phyloP scores from a whole-genome alignment of 345 rosid genomes.

The Moringa oleifera region DNA sequence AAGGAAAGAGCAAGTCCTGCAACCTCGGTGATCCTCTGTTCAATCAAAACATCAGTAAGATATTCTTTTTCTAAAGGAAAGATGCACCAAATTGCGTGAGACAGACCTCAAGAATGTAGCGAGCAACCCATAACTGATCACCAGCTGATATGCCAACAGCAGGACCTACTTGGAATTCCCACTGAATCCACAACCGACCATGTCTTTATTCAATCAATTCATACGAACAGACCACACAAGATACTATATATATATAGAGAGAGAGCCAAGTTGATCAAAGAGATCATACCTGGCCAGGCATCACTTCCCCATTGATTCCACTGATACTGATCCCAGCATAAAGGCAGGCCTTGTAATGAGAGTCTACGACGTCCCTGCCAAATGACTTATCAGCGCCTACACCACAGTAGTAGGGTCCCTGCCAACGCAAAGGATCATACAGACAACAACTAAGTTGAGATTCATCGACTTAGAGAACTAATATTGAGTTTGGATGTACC shows the following conservation, averaged over 20 bases:
- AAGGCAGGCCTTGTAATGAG: conserved; percentile 87
- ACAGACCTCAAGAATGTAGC: conserved; percentile 76
- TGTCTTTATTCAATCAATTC: not conserved
- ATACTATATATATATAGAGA: too few species aligned
- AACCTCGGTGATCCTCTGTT: conserved; percentile 74
- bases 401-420: conserved; percentile 91
- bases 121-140: conserved; percentile 74
- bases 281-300: conserved; percentile 65
- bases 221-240: not conserved
- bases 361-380: conserved; percentile 66
- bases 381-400: conserved; percentile 80
- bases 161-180: conserved; percentile 93
- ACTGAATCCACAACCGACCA: conserved; percentile 24
- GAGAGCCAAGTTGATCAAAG: not conserved
- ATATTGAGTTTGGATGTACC: conserved; percentile 20
- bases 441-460: not conserved
- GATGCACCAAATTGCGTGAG: not conserved
- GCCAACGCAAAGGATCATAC: not conserved
- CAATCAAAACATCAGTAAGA: too few species aligned
- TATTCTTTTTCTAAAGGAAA: too few species aligned
- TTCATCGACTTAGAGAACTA: not conserved
- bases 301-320: conserved; percentile 84
- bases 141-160: conserved; percentile 65
- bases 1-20: conserved; percentile 69
- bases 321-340: conserved; percentile 71